phyloP scores from a whole-genome alignment of 768 basidiomycete species.

The Leccinellum luteum region DNA sequence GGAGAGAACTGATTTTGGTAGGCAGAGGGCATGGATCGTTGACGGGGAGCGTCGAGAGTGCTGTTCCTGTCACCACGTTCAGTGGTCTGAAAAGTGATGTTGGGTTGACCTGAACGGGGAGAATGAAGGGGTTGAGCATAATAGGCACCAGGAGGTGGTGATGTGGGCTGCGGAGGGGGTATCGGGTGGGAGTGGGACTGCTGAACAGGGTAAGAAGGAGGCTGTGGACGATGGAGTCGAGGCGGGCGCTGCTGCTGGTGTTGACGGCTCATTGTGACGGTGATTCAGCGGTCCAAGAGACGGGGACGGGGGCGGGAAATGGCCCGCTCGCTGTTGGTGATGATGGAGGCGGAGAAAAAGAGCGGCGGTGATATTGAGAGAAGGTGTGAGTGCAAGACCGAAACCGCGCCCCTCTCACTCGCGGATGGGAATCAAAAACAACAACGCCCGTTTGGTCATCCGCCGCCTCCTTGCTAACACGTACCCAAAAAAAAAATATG shows the following conservation, averaged over 20 bases:
- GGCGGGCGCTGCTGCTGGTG: conserved; percentile 38
- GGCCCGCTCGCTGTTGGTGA: conserved; percentile 4
- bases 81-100: conserved; percentile 65
- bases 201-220: conserved; percentile 37
- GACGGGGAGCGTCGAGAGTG: conserved; percentile 54
- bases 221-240: conserved; percentile 31
- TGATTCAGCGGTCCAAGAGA: not conserved
- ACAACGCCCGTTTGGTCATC: not conserved
- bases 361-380: conserved; percentile 19
- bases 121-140: conserved; percentile 19
- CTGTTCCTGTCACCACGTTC: conserved; percentile 70
- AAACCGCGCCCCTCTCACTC: not conserved
- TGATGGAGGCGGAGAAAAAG: conserved; percentile 8
- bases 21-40: conserved; percentile 42
- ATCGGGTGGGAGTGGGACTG: conserved; percentile 21
- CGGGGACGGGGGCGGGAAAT: not conserved
- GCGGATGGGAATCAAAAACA: conserved; percentile 5
- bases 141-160: conserved; percentile 12
- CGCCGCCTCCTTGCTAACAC: not conserved
- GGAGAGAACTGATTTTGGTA: conserved; percentile 48
- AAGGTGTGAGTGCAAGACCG: not conserved
- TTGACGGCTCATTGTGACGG: conserved; percentile 37
- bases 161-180: conserved; percentile 18
- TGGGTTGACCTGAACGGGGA: conserved; percentile 29
- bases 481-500: not conserved